These are phyloP conservation scores for Xylariaceae sp. DNA, from an alignment of 2,329 filamentous ascomycete species.

Conservation along the genomic window DNA sequence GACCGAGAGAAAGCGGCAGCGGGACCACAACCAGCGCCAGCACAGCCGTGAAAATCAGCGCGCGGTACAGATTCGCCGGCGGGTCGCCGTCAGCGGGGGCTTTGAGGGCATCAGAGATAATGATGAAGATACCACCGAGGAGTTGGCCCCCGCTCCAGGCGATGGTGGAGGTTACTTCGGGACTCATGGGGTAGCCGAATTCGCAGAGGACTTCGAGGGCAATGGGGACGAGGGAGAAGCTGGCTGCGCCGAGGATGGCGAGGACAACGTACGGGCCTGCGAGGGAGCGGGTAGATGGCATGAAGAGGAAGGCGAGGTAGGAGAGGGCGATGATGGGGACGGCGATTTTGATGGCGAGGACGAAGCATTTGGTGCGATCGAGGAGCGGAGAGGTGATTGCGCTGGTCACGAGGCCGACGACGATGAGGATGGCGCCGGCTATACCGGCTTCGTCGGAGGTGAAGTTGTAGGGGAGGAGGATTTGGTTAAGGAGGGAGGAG, in stretches of 20 bases:
- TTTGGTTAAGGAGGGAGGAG: conserved; percentile 83
- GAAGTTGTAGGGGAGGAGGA: conserved; percentile 82
- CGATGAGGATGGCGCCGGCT: conserved; percentile 80
- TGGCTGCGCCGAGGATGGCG: conserved; percentile 70
- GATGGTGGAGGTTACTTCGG: conserved; percentile 77
- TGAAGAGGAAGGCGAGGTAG: conserved; percentile 79
- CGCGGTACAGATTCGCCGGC: conserved; percentile 65
- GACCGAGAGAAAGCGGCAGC: conserved; percentile 61
- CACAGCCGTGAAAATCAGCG: conserved; percentile 74
- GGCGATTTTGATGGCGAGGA: conserved; percentile 65
- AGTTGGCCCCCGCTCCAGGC: conserved; percentile 86
- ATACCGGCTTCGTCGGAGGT: conserved; percentile 80
- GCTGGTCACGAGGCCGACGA: conserved; percentile 74
- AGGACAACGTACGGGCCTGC: conserved; percentile 70
- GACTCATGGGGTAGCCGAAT: conserved; percentile 78
- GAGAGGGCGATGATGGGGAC: conserved; percentile 67
- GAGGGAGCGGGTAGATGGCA: conserved; percentile 53
- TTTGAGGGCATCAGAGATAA: conserved; percentile 72
- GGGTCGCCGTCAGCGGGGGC: conserved; percentile 48
- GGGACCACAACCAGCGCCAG: conserved; percentile 61
- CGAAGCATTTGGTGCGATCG: conserved; percentile 76
- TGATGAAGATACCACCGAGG: conserved; percentile 76
- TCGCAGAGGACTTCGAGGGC: conserved; percentile 84
- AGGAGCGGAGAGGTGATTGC: conserved; percentile 76
- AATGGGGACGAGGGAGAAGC: conserved; percentile 76